These are phyloP conservation scores for Hypseocharis bilobata DNA, from an alignment of 441 rosid genomes.

Conservation along the genomic window DNA sequence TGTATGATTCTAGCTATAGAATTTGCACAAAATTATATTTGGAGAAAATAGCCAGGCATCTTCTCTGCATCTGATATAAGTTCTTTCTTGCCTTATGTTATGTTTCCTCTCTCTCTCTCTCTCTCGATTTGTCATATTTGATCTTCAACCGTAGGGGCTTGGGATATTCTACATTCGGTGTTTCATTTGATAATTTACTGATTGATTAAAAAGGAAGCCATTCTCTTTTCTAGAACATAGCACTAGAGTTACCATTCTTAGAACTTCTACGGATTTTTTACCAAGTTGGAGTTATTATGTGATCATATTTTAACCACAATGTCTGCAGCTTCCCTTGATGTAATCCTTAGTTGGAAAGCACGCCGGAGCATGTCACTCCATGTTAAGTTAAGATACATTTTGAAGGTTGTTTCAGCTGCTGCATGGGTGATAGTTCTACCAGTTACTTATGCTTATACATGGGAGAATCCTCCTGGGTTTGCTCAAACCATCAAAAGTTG, in stretches of 20 bases:
- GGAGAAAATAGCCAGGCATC: too few relatives aligned
- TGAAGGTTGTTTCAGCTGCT: slow-evolving; percentile 87
- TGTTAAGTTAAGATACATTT: slow-evolving; percentile 91
- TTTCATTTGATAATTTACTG: not conserved
- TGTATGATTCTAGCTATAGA: too few relatives aligned
- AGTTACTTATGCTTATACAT: slow-evolving; percentile 79
- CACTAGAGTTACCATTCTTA: not conserved
- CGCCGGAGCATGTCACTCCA: slow-evolving; percentile 73
- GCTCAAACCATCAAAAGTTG: slow-evolving; percentile 84
- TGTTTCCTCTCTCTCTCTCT: too few relatives aligned
- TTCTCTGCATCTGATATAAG: too few relatives aligned
- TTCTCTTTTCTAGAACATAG: too few relatives aligned
- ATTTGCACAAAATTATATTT: too few relatives aligned
- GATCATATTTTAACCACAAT: slow-evolving; percentile 12
- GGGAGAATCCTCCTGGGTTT: slow-evolving; percentile 81
- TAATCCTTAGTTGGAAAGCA: slow-evolving; percentile 87
- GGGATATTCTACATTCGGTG: too few relatives aligned
- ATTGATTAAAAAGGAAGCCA: not conserved
- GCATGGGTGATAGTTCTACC: slow-evolving; percentile 90
- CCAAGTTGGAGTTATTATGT: slow-evolving; percentile 9
- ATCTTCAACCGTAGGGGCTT: too few relatives aligned
- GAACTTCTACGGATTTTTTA: slow-evolving; percentile 5
- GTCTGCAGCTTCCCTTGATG: slow-evolving; percentile 83
- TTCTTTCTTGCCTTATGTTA: too few relatives aligned
- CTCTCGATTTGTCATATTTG: too few relatives aligned